Evolutionary conservation across 1,284 basidiomycete genomes (phyloP).

Genomic region (Rhodotorula mucilaginosa): DNA sequence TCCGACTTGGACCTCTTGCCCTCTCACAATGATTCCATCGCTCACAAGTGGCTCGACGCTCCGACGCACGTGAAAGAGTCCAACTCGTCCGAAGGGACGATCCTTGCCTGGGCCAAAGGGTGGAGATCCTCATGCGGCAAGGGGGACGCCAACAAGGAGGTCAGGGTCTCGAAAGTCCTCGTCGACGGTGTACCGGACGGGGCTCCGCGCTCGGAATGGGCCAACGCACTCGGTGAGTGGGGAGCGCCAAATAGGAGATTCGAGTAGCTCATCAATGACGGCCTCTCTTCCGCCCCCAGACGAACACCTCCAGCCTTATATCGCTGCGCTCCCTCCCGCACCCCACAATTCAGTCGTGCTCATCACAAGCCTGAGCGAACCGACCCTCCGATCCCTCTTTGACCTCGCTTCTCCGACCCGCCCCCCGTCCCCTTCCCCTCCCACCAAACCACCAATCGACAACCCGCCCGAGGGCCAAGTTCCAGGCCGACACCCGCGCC

Average conservation of each 20-base stretch:
- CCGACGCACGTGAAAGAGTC: neutral
- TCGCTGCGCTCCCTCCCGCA: constrained; percentile 11
- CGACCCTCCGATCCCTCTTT: constrained; percentile 10
- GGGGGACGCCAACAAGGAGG: constrained; percentile 21
- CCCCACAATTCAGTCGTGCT: constrained; percentile 22
- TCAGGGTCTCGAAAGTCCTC: constrained; percentile 5
- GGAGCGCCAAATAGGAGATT: too few relatives aligned
- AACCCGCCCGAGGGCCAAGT: too few relatives aligned
- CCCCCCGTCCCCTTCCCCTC: neutral
- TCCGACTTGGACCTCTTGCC: constrained; percentile 10
- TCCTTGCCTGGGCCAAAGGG: constrained; percentile 11
- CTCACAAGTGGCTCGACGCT: neutral
- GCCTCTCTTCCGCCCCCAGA: neutral
- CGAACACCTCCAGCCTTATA: constrained; percentile 1
- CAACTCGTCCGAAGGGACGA: constrained; percentile 14
- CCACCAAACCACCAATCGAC: too few relatives aligned
- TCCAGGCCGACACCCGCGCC: too few relatives aligned
- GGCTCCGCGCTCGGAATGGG: neutral
- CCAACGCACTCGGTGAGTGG: constrained; percentile 4
- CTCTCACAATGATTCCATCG: neutral
- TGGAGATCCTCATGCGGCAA: constrained; percentile 19
- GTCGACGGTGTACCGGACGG: neutral
- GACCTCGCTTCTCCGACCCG: constrained; percentile 13
- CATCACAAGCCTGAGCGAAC: constrained; percentile 10
- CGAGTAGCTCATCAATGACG: too few relatives aligned